Evolutionary conservation across 257 asterid genomes (phyloP).

Genomic region (Leonotis leonurus): DNA sequence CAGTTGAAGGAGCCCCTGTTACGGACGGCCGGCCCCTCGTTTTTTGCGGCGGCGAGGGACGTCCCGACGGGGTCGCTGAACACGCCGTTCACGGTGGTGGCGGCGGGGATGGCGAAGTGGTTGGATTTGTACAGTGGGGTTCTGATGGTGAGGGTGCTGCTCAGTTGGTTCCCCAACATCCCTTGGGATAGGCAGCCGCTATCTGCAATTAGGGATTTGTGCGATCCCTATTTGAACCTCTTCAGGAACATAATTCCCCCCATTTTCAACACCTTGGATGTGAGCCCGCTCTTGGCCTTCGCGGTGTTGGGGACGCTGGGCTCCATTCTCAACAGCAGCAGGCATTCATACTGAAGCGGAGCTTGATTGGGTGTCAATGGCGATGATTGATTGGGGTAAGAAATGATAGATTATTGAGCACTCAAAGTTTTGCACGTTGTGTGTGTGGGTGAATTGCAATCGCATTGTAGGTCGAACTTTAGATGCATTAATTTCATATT

Average conservation of each 20-base stretch:
- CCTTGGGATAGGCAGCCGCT: conserved; percentile 96
- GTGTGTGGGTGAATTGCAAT: background rate
- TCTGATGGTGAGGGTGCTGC: conserved; percentile 77
- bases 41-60: conserved; percentile 66
- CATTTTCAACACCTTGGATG: conserved; percentile 64
- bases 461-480: background rate
- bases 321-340: conserved; percentile 57
- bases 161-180: conserved; percentile 94
- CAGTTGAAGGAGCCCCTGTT: conserved; percentile 39
- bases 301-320: conserved; percentile 76
- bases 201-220: conserved; percentile 81
- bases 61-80: conserved; percentile 38
- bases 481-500: background rate
- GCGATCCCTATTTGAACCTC: conserved; percentile 90
- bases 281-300: conserved; percentile 79
- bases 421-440: background rate
- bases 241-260: conserved; percentile 91
- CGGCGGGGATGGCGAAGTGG: conserved; percentile 94
- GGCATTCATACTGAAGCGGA: conserved; percentile 33
- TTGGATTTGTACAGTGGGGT: conserved; percentile 81
- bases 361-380: background rate
- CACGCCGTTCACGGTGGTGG: conserved; percentile 87
- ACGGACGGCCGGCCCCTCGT: conserved; percentile 54
- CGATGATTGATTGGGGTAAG: conserved; percentile 9
- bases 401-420: background rate